Base-by-base conservation (phyloP, 192 early-diverging fungal species). In the Coemansia sp. region DNA sequence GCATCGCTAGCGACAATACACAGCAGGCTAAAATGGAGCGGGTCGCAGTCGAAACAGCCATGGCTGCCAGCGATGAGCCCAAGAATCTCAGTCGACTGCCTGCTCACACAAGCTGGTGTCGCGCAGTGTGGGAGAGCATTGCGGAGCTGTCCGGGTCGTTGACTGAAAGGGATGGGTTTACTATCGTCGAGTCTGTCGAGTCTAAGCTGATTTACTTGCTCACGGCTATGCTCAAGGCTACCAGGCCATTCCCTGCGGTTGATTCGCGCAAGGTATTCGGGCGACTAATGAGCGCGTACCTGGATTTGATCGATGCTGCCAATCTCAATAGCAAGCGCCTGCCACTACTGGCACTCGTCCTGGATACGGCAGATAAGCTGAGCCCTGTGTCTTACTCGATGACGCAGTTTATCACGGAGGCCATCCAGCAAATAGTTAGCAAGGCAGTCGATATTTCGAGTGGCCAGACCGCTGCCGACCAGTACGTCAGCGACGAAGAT, bases 51-150 rank as follows among this genome's bases (percentile, higher is more conserved):
- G 44, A 63, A 3, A 68, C 52, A 10, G 37, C 24, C 22, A 35
- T 35, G 34, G 55, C 63, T n/a, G 65, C 61, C 8, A 58, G 43
- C 24, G 75, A 77, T 30, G 75, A 77, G 58, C 75, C 75, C 35
- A 62, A 67, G 20, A 39, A 43, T 30, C 65, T 78, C n/a, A 56
- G 58, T 13, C 75, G 70, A 11, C 59, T 78, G 41, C 70, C 75
- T 11, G 75, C 75, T 15, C 67, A 44, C 20, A 69, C 75, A 4
- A 78, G 75, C 62, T 78, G 75, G 75, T 72, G 70, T 44, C 75
- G 75, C 20, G 75, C 70, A 7, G 62, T 78, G 11, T 78, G 75
- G 75, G 75, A 78, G 43, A 60, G 38, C 18, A 58, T 72, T 10
- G 16, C 59, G 15, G 70, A 71, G 62, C 59, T 78, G 38, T 22